Evolutionary conservation across 2,329 filamentous ascomycete genomes (phyloP).

Genomic region (Arthrobotrys sinensis): DNA sequence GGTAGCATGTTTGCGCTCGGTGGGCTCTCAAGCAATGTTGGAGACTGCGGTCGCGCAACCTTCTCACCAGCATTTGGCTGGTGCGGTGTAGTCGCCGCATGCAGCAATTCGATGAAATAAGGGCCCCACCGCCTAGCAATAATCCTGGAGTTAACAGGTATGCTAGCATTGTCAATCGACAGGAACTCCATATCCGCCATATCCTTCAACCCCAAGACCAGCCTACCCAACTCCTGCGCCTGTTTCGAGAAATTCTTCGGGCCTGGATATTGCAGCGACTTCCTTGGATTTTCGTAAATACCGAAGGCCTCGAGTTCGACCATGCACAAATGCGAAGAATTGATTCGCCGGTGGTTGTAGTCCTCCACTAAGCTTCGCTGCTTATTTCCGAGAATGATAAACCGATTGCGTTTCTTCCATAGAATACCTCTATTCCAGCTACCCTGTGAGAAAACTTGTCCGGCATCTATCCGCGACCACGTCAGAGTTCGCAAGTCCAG

Average conservation of each 20-base stretch:
- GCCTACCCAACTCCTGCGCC: constrained; percentile 87
- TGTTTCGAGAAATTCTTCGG: constrained; percentile 77
- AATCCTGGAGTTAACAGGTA: constrained; percentile 92
- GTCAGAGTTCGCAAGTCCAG: constrained; percentile 88
- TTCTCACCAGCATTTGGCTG: constrained; percentile 33
- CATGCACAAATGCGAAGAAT: constrained; percentile 96
- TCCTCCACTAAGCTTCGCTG: constrained; percentile 96
- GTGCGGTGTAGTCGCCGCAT: constrained; percentile 74
- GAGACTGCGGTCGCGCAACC: constrained; percentile 72
- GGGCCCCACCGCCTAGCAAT: constrained; percentile 92
- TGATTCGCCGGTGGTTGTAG: constrained; percentile 97
- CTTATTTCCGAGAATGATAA: constrained; percentile 93
- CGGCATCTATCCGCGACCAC: constrained; percentile 96
- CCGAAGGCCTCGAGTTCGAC: constrained; percentile 98
- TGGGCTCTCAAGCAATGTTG: constrained; percentile 79
- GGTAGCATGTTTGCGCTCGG: constrained; percentile 68
- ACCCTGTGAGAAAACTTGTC: constrained; percentile 93
- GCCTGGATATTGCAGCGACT: constrained; percentile 62
- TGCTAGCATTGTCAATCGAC: constrained; percentile 89
- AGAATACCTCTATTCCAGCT: constrained; percentile 97
- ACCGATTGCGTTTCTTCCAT: constrained; percentile 93
- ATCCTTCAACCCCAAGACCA: constrained; percentile 84
- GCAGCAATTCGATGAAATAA: constrained; percentile 92
- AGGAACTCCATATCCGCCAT: constrained; percentile 97
- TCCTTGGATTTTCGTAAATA: constrained; percentile 92